Evolutionary conservation across 345 rosid genomes (phyloP), one percentile per base, ranked within the genome.

Genomic region (Anacardium occidentale): DNA sequence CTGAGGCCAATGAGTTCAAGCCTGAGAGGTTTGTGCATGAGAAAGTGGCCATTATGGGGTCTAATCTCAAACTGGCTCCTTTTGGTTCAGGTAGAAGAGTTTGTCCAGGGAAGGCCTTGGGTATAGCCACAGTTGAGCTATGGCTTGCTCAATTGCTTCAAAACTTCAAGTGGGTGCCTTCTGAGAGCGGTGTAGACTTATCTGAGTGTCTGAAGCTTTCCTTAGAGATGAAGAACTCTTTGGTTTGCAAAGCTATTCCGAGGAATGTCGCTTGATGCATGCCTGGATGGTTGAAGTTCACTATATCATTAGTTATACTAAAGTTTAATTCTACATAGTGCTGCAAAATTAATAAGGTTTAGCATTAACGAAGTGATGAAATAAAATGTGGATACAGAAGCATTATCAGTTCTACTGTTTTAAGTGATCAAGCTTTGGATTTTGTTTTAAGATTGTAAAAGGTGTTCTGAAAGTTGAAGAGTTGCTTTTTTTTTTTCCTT

Each of bases 21-120:
- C 98, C 97, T 2, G 91, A 88, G 70, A 79, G 89, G 79, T 93
- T 93, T 75, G n/a, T 79, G 32, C 78, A 56, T 10, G 89, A 80
- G 18, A 86, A 78, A 15, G 78, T 82, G 37, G 11, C 66, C n/a
- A 80, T 83, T n/a, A 75, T 83, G 85, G 89, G 87, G 4, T 80
- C 79, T 0, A 79, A 83, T 77, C 78, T 82, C 15, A 78, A 82
- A 80, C 64, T 83, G 70, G 87, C 89, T 10, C 89, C 89, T 1
- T 86, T 86, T 14, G 89, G 89, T 1, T 54, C 89, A 0, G 89
- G 87, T 2, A 64, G 85, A 34, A 66, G 87, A 76, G 85, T 80
- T 14, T 86, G 89, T 51, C 89, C 89, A 0, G 89, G 89, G 0
- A 86, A 83, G 68, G 83, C 83, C 4, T 67, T 86, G 87, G 89